Conservation (phyloP, 2,329 filamentous ascomycete genomes). For the Dactylellina sp. region DNA sequence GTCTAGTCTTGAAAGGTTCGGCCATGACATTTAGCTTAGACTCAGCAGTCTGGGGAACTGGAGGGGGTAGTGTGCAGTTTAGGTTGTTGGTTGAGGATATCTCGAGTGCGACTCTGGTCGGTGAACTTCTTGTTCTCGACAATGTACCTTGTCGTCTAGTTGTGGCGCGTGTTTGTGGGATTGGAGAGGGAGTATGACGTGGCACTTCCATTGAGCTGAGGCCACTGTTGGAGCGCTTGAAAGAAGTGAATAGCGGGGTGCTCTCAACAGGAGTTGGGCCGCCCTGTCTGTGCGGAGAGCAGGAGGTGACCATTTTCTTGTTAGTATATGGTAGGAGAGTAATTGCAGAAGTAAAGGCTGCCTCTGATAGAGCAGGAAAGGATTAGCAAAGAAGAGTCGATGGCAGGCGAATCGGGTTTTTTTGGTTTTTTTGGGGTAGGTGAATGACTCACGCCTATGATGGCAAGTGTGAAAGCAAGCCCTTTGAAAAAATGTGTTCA, state of each 20-base stretch:
- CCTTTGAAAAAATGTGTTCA: constrained; percentile 14
- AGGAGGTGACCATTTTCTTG: constrained; percentile 58
- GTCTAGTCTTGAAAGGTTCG: constrained; percentile 66
- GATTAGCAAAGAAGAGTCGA: constrained; percentile 9
- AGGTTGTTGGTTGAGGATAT: constrained; percentile 60
- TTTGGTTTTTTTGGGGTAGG: not conserved
- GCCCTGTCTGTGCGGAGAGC: constrained; percentile 59
- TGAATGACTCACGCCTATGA: constrained; percentile 34
- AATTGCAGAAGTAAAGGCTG: constrained; percentile 7
- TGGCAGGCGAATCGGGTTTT: constrained; percentile 1
- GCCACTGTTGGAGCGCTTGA: constrained; percentile 58
- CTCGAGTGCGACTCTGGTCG: constrained; percentile 59
- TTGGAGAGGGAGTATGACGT: constrained; percentile 57
- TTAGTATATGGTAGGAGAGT: not conserved
- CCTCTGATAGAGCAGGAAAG: constrained; percentile 23
- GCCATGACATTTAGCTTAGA: constrained; percentile 65
- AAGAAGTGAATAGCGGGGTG: constrained; percentile 58
- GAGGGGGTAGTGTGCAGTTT: constrained; percentile 58
- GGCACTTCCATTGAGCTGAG: constrained; percentile 57
- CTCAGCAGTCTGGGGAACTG: constrained; percentile 58
- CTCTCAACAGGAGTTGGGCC: constrained; percentile 59
- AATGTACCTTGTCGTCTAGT: constrained; percentile 58
- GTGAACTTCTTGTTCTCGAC: constrained; percentile 58
- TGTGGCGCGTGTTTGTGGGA: constrained; percentile 56
- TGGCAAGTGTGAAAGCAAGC: constrained; percentile 23